phyloP scores from a whole-genome alignment of 495 filamentous ascomycete species.

The Aspergillus diversus region DNA sequence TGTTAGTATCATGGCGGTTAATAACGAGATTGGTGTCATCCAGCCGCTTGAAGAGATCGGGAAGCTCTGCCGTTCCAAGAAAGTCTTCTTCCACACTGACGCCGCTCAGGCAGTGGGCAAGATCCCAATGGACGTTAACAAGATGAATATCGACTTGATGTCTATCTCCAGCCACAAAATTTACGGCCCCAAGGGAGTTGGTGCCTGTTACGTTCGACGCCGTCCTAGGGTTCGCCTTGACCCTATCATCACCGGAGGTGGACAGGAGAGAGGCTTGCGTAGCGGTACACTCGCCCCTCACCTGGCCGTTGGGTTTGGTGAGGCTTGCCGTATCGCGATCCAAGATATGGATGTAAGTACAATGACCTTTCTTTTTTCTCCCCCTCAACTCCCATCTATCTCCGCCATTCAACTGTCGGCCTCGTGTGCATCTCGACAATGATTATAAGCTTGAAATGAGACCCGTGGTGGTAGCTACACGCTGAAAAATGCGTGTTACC shows the following conservation, averaged over 20 bases:
- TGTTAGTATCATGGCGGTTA: conserved; percentile 98
- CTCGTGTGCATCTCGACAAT: conserved; percentile 24
- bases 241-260: conserved; percentile 93
- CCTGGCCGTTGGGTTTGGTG: conserved; percentile 88
- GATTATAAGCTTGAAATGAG: conserved; percentile 60
- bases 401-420: too few species aligned
- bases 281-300: conserved; percentile 93
- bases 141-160: conserved; percentile 97
- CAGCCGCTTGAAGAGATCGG: conserved; percentile 95
- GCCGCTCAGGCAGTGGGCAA: conserved; percentile 96
- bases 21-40: conserved; percentile 98
- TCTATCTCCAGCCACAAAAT: conserved; percentile 99
- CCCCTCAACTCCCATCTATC: conserved; percentile 12
- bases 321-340: conserved; percentile 88
- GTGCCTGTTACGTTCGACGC: conserved; percentile 92
- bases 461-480: conserved; percentile 46
- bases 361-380: conserved; percentile 11
- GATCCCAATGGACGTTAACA: conserved; percentile 94
- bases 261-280: conserved; percentile 90
- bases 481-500: conserved; percentile 36
- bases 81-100: conserved; percentile 99
- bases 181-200: conserved; percentile 96
- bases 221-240: conserved; percentile 92
- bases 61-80: conserved; percentile 84
- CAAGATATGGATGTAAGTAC: conserved; percentile 83